Conservation (phyloP, 2,329 filamentous ascomycete species). For the Fusarium clavum region DNA sequence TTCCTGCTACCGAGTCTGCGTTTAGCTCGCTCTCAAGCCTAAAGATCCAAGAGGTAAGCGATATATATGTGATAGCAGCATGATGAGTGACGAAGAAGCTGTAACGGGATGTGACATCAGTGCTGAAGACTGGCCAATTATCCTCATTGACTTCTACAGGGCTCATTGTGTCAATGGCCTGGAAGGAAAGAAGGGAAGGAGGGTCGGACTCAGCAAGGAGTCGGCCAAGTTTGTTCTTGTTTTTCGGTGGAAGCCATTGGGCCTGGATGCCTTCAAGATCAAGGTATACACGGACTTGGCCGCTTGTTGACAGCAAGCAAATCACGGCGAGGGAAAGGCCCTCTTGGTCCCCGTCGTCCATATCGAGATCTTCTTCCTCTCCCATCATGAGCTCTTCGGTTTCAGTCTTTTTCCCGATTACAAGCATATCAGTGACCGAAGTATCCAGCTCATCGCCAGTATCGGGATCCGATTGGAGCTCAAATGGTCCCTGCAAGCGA, state of each 20-base stretch:
- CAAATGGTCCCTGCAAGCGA: conserved; percentile 71
- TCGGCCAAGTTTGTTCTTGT: conserved; percentile 60
- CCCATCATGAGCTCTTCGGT: conserved; percentile 70
- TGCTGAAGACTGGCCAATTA: conserved; percentile 72
- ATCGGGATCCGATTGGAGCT: conserved; percentile 65
- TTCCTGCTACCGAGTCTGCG: conserved; percentile 66
- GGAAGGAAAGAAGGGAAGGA: conserved; percentile 69
- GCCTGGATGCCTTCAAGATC: conserved; percentile 72
- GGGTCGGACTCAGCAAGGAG: conserved; percentile 53
- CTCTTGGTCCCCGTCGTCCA: conserved; percentile 67
- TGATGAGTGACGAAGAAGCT: conserved; percentile 72
- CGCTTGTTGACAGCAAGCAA: conserved; percentile 70
- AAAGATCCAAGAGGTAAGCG: conserved; percentile 72
- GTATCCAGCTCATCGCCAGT: conserved; percentile 68
- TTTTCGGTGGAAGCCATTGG: conserved; percentile 72
- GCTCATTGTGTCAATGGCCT: conserved; percentile 70
- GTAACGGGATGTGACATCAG: conserved; percentile 71
- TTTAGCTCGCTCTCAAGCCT: conserved; percentile 71
- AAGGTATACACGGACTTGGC: conserved; percentile 70
- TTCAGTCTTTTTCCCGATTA: conserved; percentile 72
- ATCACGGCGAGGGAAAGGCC: conserved; percentile 70
- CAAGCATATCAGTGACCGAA: conserved; percentile 70
- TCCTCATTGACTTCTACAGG: conserved; percentile 65
- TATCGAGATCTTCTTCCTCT: conserved; percentile 71
- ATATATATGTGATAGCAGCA: conserved; percentile 69